Evolutionary conservation across 2,329 filamentous ascomycete species (phyloP), one percentile per base, ranked within the genome.

Genomic region (Diaporthe caulivora): DNA sequence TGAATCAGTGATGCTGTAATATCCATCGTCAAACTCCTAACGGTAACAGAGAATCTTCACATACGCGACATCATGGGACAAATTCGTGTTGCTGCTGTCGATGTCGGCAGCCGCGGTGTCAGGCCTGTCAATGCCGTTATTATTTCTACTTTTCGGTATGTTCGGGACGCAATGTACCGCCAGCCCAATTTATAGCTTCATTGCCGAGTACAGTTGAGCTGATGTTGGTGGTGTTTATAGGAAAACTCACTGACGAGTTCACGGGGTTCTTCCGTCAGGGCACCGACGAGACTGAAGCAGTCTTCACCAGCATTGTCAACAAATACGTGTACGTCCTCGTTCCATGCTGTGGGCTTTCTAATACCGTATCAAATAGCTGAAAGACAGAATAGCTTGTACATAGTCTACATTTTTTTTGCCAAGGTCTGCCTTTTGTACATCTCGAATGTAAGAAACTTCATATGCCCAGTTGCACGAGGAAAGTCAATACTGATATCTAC

Each of bases 401-500:
- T 95, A 76, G 87, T 94, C 70, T 90, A 91, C 70, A 84, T 95
- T 3, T 95, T 95, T 79, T 80, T 94, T 51, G 92, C 84, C 17
- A 90, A 92, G 55, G 90, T 93, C 73, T 79, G 84, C 34, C 82
- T 93, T 18, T 89, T 88, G 72, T 94, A 94, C 49, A 60, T 79
- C 10, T 77, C 80, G 13, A 81, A 80, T 76, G 80, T 81, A 67
- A 44, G 77, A 72, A 17, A 3, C 29, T 6, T 4, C 44, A 17
- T 18, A 9, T 7, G n/a, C n/a, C n/a, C 1, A 1, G 83, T 91
- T 8, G 90, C 90, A 2, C 90, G 88, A n/a, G 74, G 90, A 92
- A 78, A 84, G 84, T 89, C 4, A 85, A 92, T 75, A 83, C 86
- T 1, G 87, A 88, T 47, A 86, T 91, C 29, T 8, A 0, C 26